phyloP scores from a whole-genome alignment of 192 early-diverging fungal genomes.

The Haplosporangium gracile region DNA sequence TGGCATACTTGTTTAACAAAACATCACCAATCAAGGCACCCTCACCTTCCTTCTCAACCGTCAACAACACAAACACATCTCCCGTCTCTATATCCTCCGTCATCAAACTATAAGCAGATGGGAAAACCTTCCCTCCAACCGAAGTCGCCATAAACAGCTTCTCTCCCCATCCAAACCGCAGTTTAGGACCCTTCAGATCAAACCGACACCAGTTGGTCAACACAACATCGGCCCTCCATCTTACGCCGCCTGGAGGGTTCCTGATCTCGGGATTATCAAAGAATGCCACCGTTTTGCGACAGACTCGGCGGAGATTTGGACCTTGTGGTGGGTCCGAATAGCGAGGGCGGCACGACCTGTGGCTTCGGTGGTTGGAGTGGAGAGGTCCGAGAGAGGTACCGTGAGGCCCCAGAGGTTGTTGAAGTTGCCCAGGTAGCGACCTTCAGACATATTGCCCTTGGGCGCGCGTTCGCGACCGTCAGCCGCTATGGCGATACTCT shows the following conservation, averaged over 20 bases:
- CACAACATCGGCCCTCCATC: conserved; percentile 45
- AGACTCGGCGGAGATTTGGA: conserved; percentile 46
- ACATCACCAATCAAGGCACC: conserved; percentile 31
- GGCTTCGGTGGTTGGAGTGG: conserved; percentile 25
- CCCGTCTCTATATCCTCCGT: conserved; percentile 49
- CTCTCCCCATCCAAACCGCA: conserved; percentile 54
- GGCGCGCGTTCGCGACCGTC: conserved; percentile 51
- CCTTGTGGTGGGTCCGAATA: conserved; percentile 28
- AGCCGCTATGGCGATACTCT: conserved; percentile 47
- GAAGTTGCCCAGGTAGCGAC: conserved; percentile 56
- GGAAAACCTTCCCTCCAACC: conserved; percentile 30
- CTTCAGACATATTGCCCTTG: conserved; percentile 37
- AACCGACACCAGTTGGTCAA: conserved; percentile 58
- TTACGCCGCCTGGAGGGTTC: conserved; percentile 47
- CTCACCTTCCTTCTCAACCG: conserved; percentile 37
- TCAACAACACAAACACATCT: conserved; percentile 40
- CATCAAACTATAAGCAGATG: conserved; percentile 53
- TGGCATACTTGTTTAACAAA: conserved; percentile 50
- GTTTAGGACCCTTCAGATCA: conserved; percentile 50
- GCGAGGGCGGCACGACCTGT: conserved; percentile 47
- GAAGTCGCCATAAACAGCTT: conserved; percentile 39
- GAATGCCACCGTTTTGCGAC: conserved; percentile 52
- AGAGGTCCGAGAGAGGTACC: conserved; percentile 36
- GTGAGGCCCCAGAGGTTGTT: conserved; percentile 43
- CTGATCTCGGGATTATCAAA: conserved; percentile 37